Evolutionary conservation across 805 yeast genomes (phyloP), one percentile per base, ranked within the genome.

Genomic region (Candida tammaniensis): DNA sequence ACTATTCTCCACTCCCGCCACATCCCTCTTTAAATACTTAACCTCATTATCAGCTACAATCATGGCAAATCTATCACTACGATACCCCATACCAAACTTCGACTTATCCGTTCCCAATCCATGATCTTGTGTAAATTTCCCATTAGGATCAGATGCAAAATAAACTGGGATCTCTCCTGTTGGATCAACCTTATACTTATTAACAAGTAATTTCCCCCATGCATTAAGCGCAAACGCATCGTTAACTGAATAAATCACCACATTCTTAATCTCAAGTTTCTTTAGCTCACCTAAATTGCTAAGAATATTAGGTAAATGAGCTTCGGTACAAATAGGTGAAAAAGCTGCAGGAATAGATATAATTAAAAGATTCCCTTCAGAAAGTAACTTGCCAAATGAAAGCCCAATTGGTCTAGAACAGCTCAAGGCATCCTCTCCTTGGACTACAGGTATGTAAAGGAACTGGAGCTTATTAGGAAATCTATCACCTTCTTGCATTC

Each of bases 241-340:
- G 44, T 65, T 67, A 33, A 64, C 61, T 36, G 65, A 57, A 38
- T 62, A 47, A n/a, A 67, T 43, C 15, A 67, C 53, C 24, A 67
- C 45, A 17, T 59, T 51, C 16, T 55, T 52, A 23, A 64, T 53
- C 27, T 55, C 49, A 40, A 59, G 49, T 18, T 49, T 46, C 38
- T 48, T 49, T 44, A 67, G 52, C 17, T 51, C 35, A 12, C 42
- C 46, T 47, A 63, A 51, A 40, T 62, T 47, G 15, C 40, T 29
- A 42, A 67, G 52, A 43, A 48, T 56, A 13, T 61, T 65, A 5
- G 73, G 73, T 30, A 67, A 54, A 49, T 67, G 73, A 44, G 59
- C 54, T 43, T 63, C 72, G 16, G 71, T 65, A 40, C 73, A 67
- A 2, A 68, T 54, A n/a, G 72, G 70, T 7, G 71, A 62, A 49